A percentile compares a stretch with the other conserved stretches of the same genome.
phyloP scores from a whole-genome alignment of 805 yeast genomes.

The Ogataea sp. region DNA sequence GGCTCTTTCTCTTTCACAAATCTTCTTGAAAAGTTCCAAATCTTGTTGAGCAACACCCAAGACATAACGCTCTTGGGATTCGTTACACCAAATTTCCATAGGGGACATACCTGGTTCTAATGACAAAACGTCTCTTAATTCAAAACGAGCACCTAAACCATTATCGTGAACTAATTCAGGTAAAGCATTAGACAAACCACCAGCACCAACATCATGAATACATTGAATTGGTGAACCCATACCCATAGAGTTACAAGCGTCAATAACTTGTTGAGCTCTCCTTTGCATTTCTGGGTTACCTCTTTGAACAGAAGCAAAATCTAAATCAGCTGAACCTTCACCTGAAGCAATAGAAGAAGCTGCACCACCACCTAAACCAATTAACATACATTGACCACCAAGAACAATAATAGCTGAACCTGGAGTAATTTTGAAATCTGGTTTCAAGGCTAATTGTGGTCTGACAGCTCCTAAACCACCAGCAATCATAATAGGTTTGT shows the following conservation, averaged over 20 bases:
- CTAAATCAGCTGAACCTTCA: constrained; percentile 91
- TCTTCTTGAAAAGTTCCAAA: constrained; percentile 58
- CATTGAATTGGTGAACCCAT: constrained; percentile 75
- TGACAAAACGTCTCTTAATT: constrained; percentile 81
- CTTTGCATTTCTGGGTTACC: constrained; percentile 99
- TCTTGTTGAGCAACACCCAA: constrained; percentile 82
- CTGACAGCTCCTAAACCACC: constrained; percentile 98
- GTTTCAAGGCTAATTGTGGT: constrained; percentile 83
- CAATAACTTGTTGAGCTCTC: constrained; percentile 97
- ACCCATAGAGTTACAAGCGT: constrained; percentile 84
- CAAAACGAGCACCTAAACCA: constrained; percentile 89
- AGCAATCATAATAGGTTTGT: constrained; percentile 98
- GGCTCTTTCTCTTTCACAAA: constrained; percentile 93
- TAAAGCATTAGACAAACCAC: constrained; percentile 94
- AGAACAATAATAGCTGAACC: constrained; percentile 87
- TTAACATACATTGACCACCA: constrained; percentile 97
- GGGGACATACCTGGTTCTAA: constrained; percentile 99
- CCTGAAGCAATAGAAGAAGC: constrained; percentile 97
- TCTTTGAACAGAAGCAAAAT: constrained; percentile 98
- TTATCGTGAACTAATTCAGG: constrained; percentile 98
- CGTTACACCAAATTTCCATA: constrained; percentile 99
- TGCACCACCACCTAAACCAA: constrained; percentile 99
- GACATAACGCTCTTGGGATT: constrained; percentile 97
- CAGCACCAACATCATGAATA: constrained; percentile 99
- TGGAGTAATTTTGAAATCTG: constrained; percentile 76